Conservation (phyloP, 805 yeast species). For the Lipomyces spencermartinsiae region DNA sequence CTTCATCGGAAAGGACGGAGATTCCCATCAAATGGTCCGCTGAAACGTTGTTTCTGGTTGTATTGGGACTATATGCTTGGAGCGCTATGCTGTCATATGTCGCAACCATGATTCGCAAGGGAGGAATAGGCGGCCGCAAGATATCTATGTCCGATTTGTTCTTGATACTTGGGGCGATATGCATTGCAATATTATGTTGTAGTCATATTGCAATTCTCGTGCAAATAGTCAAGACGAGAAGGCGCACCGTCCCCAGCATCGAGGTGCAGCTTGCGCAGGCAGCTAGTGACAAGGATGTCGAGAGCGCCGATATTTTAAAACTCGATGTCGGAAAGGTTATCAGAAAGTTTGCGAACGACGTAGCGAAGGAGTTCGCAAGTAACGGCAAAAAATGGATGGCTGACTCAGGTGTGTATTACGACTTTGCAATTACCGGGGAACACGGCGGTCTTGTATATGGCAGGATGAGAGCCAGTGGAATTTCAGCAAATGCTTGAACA, state of each 20-base stretch:
- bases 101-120: not conserved
- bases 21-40: not conserved
- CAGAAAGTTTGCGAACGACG: constrained; percentile 6
- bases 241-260: not conserved
- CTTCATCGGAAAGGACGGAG: constrained; percentile 7
- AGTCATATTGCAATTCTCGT: not conserved
- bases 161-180: not conserved
- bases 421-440: constrained; percentile 6
- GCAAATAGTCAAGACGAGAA: not conserved
- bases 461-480: constrained; percentile 4
- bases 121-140: not conserved
- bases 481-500: not conserved
- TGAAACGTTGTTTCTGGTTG: not conserved
- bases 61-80: not conserved
- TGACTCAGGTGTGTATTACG: not conserved
- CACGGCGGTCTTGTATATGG: constrained; percentile 3
- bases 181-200: not conserved
- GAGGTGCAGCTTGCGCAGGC: constrained; percentile 8
- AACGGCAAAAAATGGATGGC: not conserved
- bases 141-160: not conserved
- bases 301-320: not conserved
- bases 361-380: constrained; percentile 1
- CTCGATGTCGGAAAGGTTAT: constrained; percentile 5
- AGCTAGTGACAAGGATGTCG: not conserved
- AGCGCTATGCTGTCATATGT: not conserved